Conservation (phyloP, 371 early-diverging fungal genomes). For the Dichotomocladium elegans region DNA sequence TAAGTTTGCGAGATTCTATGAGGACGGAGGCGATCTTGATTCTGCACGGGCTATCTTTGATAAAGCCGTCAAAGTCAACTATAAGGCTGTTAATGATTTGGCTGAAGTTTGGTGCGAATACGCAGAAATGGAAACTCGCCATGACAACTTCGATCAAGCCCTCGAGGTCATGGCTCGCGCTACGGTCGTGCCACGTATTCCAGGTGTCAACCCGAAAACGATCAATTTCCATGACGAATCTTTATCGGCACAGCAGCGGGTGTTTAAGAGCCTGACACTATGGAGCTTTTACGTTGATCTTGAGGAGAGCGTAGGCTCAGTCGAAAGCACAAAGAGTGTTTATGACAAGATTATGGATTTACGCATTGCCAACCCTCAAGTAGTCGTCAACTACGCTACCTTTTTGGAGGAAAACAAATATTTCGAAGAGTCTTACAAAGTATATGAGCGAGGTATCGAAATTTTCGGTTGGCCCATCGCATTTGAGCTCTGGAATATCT, state of each 20-base stretch:
- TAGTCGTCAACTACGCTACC: slow-evolving; percentile 88
- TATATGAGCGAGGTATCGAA: slow-evolving; percentile 95
- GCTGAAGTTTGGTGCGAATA: slow-evolving; percentile 92
- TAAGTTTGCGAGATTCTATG: slow-evolving; percentile 82
- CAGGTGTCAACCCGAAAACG: slow-evolving; percentile 32
- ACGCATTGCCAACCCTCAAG: slow-evolving; percentile 93
- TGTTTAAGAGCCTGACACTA: slow-evolving; percentile 86
- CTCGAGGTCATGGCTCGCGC: slow-evolving; percentile 77
- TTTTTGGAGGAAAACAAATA: slow-evolving; percentile 88
- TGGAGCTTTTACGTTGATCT: slow-evolving; percentile 96
- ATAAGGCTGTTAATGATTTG: slow-evolving; percentile 78
- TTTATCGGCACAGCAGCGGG: slow-evolving; percentile 74
- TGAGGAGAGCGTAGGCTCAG: slow-evolving; percentile 87
- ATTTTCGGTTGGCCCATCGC: slow-evolving; percentile 95
- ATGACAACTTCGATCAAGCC: slow-evolving; percentile 66
- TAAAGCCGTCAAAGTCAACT: slow-evolving; percentile 78
- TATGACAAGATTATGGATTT: slow-evolving; percentile 94
- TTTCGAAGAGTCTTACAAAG: slow-evolving; percentile 92
- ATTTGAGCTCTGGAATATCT: slow-evolving; percentile 96
- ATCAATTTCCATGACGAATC: slow-evolving; percentile 64
- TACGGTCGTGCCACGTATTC: slow-evolving; percentile 55
- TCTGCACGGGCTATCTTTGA: slow-evolving; percentile 82
- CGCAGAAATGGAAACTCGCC: slow-evolving; percentile 87
- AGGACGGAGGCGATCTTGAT: slow-evolving; percentile 57
- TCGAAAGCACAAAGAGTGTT: slow-evolving; percentile 79